Evolutionary conservation across 768 basidiomycete genomes (phyloP).

Genomic region (Pleurotus platypus): DNA sequence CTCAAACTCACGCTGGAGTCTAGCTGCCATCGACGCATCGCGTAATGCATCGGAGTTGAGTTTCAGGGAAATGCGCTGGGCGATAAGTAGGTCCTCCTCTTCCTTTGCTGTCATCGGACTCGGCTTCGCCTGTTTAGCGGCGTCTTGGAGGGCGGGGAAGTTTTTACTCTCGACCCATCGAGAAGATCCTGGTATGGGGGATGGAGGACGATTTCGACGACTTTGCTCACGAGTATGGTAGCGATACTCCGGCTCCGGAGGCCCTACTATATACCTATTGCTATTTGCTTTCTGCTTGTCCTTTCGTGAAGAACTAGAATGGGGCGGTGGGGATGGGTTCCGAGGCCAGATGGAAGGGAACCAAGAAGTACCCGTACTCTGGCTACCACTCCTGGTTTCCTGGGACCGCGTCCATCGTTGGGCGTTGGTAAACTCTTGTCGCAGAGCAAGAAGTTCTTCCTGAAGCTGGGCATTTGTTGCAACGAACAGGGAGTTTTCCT

Average conservation of each 20-base stretch:
- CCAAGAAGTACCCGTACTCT: not conserved
- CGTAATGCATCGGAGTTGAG: conserved; percentile 9
- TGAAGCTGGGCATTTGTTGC: conserved; percentile 8
- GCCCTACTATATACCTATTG: not conserved
- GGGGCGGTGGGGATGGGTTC: not conserved
- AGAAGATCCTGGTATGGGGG: not conserved
- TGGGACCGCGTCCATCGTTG: not conserved
- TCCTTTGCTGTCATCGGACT: not conserved
- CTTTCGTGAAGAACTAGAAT: not conserved
- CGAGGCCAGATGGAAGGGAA: not conserved
- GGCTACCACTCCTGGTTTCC: not conserved
- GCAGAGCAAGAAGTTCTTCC: conserved; percentile 2
- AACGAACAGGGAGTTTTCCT: conserved; percentile 18
- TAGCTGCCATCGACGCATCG: conserved; percentile 19
- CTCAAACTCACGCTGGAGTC: conserved; percentile 36
- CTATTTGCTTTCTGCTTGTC: not conserved
- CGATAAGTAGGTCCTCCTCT: not conserved
- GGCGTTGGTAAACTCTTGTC: not conserved
- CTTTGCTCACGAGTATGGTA: not conserved
- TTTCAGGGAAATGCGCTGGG: not conserved
- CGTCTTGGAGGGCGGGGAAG: not conserved
- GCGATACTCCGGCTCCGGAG: not conserved
- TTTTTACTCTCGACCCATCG: not conserved
- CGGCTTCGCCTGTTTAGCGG: not conserved
- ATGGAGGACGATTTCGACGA: not conserved